These are phyloP conservation scores for Osmanthus fragrans DNA, from an alignment of 257 asterid species.

Conservation along the genomic window DNA sequence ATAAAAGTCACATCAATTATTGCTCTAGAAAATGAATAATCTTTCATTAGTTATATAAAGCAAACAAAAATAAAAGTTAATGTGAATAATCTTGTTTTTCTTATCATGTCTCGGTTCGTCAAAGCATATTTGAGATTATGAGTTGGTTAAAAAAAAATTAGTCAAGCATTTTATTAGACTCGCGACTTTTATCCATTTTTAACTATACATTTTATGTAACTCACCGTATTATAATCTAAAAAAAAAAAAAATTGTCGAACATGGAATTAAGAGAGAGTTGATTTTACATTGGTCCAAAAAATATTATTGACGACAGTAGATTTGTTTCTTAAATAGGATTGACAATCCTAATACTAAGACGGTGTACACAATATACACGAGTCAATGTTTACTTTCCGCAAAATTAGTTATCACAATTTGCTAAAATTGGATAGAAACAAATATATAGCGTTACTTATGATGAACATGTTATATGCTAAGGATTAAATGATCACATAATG, in stretches of 20 bases:
- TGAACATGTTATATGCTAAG: background rate
- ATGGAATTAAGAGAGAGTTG: background rate
- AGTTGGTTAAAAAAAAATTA: too few relatives aligned
- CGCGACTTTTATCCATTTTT: too few relatives aligned
- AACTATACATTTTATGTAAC: too few relatives aligned
- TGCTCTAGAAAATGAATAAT: background rate
- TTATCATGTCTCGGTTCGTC: too few relatives aligned
- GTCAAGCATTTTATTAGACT: too few relatives aligned
- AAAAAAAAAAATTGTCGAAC: too few relatives aligned
- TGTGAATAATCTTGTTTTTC: too few relatives aligned
- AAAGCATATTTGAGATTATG: too few relatives aligned
- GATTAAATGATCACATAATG: background rate
- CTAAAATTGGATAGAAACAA: background rate
- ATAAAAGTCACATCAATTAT: background rate
- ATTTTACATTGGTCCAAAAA: too few relatives aligned
- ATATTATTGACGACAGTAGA: too few relatives aligned
- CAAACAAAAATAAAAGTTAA: background rate
- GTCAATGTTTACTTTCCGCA: background rate
- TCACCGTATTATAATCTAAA: too few relatives aligned
- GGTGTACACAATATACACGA: background rate
- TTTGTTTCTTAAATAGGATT: background rate
- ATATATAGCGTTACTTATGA: background rate
- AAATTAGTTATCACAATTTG: background rate
- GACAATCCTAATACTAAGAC: background rate
- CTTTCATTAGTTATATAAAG: background rate